A percentile compares a stretch with the other conserved stretches of the same genome.
These are phyloP conservation scores for Dictyophora rubrovolvata DNA, from an alignment of 768 basidiomycete species.

Conservation along the genomic window DNA sequence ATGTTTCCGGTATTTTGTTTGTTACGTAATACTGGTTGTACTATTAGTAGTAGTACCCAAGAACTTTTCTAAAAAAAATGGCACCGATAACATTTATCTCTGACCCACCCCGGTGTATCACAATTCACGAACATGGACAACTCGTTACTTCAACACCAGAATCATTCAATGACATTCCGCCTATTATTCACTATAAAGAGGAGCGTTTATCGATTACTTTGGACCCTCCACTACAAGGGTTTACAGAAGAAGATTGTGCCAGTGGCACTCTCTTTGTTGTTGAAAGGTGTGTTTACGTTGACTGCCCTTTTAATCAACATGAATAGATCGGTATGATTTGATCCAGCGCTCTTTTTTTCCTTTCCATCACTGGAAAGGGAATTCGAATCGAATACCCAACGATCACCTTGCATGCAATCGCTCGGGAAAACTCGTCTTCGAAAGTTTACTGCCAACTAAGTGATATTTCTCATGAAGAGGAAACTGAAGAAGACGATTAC, in stretches of 20 bases:
- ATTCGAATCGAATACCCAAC: conserved; percentile 82
- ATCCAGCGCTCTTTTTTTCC: conserved; percentile 64
- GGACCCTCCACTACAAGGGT: conserved; percentile 57
- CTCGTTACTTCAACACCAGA: conserved; percentile 72
- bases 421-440: conserved; percentile 53
- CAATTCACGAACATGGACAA: conserved; percentile 56
- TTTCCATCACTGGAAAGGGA: conserved; percentile 57
- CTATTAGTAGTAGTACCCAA: too few relatives aligned
- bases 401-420: conserved; percentile 89
- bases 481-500: conserved; percentile 33
- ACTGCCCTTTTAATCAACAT: conserved; percentile 1
- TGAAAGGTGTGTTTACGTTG: conserved; percentile 51
- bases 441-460: conserved; percentile 85
- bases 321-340: conserved; percentile 7
- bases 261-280: conserved; percentile 74
- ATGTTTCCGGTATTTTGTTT: not conserved
- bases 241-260: conserved; percentile 38
- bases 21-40: not conserved
- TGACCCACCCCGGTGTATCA: conserved; percentile 34
- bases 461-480: conserved; percentile 46
- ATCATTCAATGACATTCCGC: conserved; percentile 78
- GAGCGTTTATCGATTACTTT: conserved; percentile 58
- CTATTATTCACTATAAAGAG: conserved; percentile 67
- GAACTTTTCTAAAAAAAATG: too few relatives aligned
- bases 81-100: conserved; percentile 27